phyloP scores from a whole-genome alignment of 2,329 filamentous ascomycete genomes.

The Colletotrichum sp. region DNA sequence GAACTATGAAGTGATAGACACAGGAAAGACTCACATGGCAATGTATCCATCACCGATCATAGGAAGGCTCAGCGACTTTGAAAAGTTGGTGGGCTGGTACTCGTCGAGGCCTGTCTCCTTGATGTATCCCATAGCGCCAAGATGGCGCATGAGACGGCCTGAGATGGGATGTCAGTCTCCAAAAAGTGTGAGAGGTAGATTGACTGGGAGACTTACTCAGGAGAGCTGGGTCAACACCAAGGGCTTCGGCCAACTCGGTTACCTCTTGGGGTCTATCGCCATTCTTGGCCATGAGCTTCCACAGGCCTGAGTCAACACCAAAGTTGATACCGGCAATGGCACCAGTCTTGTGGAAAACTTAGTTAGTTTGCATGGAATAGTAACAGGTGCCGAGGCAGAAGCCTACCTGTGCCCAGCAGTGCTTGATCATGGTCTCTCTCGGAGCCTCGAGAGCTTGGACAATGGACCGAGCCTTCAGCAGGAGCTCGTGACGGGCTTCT shows the following conservation, averaged over 20 bases:
- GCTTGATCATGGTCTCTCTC: slow-evolving; percentile 51
- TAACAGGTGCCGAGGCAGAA: neutral
- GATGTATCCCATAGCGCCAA: slow-evolving; percentile 44
- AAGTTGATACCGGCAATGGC: slow-evolving; percentile 29
- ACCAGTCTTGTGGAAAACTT: slow-evolving; percentile 21
- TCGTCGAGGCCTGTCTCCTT: slow-evolving; percentile 36
- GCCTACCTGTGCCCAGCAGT: slow-evolving; percentile 47
- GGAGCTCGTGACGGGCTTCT: slow-evolving; percentile 31
- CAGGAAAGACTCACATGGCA: slow-evolving; percentile 31
- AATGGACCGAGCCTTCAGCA: slow-evolving; percentile 36
- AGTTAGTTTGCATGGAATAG: neutral
- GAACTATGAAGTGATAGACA: too few relatives aligned
- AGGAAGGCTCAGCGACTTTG: slow-evolving; percentile 35
- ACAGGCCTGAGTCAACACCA: slow-evolving; percentile 41
- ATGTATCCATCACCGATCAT: slow-evolving; percentile 39
- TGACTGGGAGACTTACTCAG: neutral
- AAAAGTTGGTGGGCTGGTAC: slow-evolving; percentile 43
- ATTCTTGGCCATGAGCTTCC: slow-evolving; percentile 34
- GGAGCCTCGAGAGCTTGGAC: slow-evolving; percentile 46
- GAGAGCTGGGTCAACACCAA: slow-evolving; percentile 28
- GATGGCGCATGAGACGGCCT: slow-evolving; percentile 39
- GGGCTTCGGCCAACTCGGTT: slow-evolving; percentile 31
- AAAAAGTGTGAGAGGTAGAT: fast-evolving
- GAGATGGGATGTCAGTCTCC: neutral
- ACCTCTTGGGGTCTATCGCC: slow-evolving; percentile 31